Conservation (phyloP, 176 grass and related monocot species). For the Triticum aestivum region DNA sequence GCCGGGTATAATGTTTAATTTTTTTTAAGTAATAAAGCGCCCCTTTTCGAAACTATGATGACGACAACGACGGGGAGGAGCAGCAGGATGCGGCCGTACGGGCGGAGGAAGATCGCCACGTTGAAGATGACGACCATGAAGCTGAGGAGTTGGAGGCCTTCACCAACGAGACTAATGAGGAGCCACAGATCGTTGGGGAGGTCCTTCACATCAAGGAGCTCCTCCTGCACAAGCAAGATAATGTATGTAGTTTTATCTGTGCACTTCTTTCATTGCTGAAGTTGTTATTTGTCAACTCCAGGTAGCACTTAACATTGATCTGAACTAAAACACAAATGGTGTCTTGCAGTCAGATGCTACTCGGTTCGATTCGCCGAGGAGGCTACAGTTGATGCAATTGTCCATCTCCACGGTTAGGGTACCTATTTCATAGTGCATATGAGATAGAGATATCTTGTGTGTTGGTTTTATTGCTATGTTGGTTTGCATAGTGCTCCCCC, state of each 20-base stretch:
- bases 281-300: background rate
- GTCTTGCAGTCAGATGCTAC: conserved; percentile 59
- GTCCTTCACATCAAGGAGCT: conserved; percentile 73
- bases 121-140: conserved; percentile 40
- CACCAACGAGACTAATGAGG: conserved; percentile 65
- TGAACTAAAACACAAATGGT: background rate
- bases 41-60: conserved; percentile 36
- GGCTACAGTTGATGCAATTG: conserved; percentile 89
- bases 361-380: conserved; percentile 72
- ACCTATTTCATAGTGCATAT: background rate
- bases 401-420: conserved; percentile 70
- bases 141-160: conserved; percentile 48
- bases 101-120: conserved; percentile 17
- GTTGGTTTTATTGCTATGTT: background rate
- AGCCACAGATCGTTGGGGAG: conserved; percentile 56
- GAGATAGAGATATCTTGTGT: conserved; percentile 23
- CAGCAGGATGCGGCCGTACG: background rate
- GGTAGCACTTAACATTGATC: background rate
- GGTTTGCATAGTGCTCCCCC: background rate
- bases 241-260: conserved; percentile 31
- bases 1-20: too few species aligned
- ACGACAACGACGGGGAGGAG: conserved; percentile 26
- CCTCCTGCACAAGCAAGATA: conserved; percentile 38
- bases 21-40: too few species aligned
- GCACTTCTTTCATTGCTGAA: background rate